phyloP scores from a whole-genome alignment of 805 yeast species.

The Dipodascus albidus region DNA sequence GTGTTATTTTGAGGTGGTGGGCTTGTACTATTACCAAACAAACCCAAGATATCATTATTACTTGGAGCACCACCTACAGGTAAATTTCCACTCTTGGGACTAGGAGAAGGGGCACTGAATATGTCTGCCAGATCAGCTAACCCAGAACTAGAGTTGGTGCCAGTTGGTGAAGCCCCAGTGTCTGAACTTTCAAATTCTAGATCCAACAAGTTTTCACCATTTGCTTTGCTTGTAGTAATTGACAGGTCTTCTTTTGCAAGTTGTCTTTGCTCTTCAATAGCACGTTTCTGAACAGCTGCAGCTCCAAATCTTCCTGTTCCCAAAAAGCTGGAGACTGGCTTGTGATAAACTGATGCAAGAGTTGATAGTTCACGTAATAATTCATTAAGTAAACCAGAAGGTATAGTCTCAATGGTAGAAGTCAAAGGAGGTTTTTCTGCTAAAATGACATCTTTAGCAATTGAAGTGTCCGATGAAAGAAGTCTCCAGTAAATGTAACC shows the following conservation, averaged over 20 bases:
- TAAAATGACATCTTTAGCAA: conserved; percentile 51
- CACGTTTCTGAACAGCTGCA: conserved; percentile 33
- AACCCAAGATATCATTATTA: conserved; percentile 6
- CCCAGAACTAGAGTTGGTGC: conserved; percentile 14
- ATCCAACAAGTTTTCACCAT: conserved; percentile 75
- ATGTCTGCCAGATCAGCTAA: conserved; percentile 70
- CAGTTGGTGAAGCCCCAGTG: conserved; percentile 11
- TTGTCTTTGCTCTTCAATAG: conserved; percentile 66
- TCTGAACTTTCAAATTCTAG: conserved; percentile 55
- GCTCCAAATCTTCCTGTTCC: conserved; percentile 32
- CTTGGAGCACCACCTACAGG: not conserved
- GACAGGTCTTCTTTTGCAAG: conserved; percentile 69
- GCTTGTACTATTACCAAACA: not conserved
- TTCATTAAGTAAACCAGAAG: conserved; percentile 54
- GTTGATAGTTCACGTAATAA: conserved; percentile 70
- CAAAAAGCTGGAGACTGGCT: conserved; percentile 59
- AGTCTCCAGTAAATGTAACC: conserved; percentile 85
- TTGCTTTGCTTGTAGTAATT: conserved; percentile 28
- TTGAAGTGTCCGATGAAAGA: conserved; percentile 67
- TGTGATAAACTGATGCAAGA: conserved; percentile 80
- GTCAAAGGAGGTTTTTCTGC: conserved; percentile 59
- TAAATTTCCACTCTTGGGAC: conserved; percentile 6
- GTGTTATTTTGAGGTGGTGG: conserved; percentile 4
- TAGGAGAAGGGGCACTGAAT: conserved; percentile 25
- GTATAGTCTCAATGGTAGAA: conserved; percentile 60